Evolutionary conservation across 208 protist species (phyloP), one percentile per base, ranked within the genome.

Genomic region (Leishmania amazonensis): DNA sequence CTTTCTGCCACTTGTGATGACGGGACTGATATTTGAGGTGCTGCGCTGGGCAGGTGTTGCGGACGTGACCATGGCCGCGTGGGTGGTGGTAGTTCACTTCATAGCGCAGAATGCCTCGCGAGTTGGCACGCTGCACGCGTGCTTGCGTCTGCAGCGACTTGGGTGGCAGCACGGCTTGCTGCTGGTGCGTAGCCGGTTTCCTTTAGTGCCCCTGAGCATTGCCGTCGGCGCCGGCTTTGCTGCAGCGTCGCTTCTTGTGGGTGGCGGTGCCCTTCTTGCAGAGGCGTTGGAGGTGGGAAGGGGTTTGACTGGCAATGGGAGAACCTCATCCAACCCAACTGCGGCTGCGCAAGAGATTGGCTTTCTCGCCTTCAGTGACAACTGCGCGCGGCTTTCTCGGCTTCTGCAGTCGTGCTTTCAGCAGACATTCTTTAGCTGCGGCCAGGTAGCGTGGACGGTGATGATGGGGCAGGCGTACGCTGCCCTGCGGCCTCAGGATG

Each of bases 391-490:
- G 78, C 81, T 96, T 38, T 87, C 93, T 8, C 78, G 87, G 24
- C 76, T 96, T 40, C 64, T 89, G 35, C 91, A 93, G 77, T 72
- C 79, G 40, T 79, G 80, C 40, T 78, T 93, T 40, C 93, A 96
- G 84, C 75, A 87, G 6, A 78, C 83, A 31, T 79, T 96, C 62
- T 79, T 93, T 15, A 87, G 86, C 13, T 79, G 83, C 28, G 70
- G 85, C 21, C 90, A 96, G 65, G 84, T 93, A 24, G 83, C 90
- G 57, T 96, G 93, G 91, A 88, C 81, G 3, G 88, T 94, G 45
- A 90, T 94, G 89, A 72, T 85, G 28, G 90, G 90, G 3, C 89
- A 93, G 78, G 81, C 88, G 2, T 78, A 90, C 67, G 85, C 81
- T 8, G 89, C 89, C 7, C 68, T 85, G 13, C 71, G 45, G 38